Evolutionary conservation across 257 asterid genomes (phyloP).

Genomic region (Anisodus tanguticus): DNA sequence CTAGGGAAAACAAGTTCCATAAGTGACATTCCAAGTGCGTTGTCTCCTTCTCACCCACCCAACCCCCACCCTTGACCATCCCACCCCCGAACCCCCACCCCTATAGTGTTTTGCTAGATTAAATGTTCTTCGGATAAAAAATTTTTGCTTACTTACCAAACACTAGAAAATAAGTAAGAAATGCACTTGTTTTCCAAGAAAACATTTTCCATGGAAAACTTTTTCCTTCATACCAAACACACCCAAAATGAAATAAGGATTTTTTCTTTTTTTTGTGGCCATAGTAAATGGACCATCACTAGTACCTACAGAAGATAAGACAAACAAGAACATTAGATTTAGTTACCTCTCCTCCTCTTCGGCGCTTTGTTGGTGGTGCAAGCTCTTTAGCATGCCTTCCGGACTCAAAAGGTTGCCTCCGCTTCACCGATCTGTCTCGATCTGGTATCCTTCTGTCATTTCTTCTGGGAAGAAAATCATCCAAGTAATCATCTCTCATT

Average conservation of each 20-base stretch:
- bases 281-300: neutral
- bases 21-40: too few relatives aligned
- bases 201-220: too few relatives aligned
- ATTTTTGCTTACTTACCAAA: too few relatives aligned
- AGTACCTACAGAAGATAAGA: neutral
- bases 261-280: neutral
- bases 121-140: too few relatives aligned
- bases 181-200: too few relatives aligned
- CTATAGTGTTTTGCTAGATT: too few relatives aligned
- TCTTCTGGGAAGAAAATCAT: slow-evolving; percentile 70
- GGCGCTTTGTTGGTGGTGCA: slow-evolving; percentile 76
- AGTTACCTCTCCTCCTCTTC: slow-evolving; percentile 92
- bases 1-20: too few relatives aligned
- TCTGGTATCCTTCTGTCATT: slow-evolving; percentile 75
- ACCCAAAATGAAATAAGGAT: slow-evolving; percentile 20
- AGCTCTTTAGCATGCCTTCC: slow-evolving; percentile 54
- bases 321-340: slow-evolving; percentile 19
- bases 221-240: too few relatives aligned
- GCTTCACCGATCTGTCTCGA: slow-evolving; percentile 62
- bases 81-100: too few relatives aligned
- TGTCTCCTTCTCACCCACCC: too few relatives aligned
- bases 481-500: slow-evolving; percentile 65
- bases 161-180: too few relatives aligned
- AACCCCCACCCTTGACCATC: too few relatives aligned
- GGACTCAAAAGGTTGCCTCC: slow-evolving; percentile 59